Evolutionary conservation across 257 asterid genomes (phyloP), one percentile per base, ranked within the genome.

Genomic region (Verbascum thapsus): DNA sequence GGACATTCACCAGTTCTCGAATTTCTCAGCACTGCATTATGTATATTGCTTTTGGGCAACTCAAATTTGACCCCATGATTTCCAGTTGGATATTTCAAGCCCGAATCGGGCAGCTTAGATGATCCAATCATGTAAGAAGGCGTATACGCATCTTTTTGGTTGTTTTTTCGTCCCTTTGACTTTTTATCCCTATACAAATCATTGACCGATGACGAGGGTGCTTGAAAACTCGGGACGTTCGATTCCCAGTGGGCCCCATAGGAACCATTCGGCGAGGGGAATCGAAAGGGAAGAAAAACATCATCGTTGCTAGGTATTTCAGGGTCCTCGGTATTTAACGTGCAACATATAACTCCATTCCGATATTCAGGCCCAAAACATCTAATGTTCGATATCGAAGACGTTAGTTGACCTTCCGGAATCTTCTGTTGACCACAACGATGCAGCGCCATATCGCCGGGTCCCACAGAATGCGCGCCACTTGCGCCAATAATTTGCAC

Each of bases 251-350:
- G 67, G 15, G 63, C 22, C 64, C 79, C 66, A 7, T 76, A 63
- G 34, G 84, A 57, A 62, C 32, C 53, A 41, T 83, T 39, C 6
- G 78, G 73, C 45, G 85, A 76, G n/a, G 95, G 77, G 59, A 72
- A 72, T 55, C 84, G 70, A 15, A 80, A 74, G 35, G 95, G 91
- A 73, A 91, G 89, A 67, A 88, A 88, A 53, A 88, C 95, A 68
- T 91, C 95, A 41, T 86, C 96, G 17, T 91, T 88, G 74, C 84
- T 68, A 17, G 98, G 98, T 66, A 91, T 73, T 20, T 83, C 95
- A 5, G 76, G 70, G 66, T 91, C 95, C 70, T 84, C 96, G 0
- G 85, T 78, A 48, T 81, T 91, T 17, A 91, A 72, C 10, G 72
- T 65, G 81, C 98, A 91, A 64, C 87, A 86, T 44, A 86, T 84